Percentiles rank a stretch among this genome's conserved stretches.
Conservation (phyloP, 192 early-diverging fungal genomes). For the Coemansia javaensis region DNA sequence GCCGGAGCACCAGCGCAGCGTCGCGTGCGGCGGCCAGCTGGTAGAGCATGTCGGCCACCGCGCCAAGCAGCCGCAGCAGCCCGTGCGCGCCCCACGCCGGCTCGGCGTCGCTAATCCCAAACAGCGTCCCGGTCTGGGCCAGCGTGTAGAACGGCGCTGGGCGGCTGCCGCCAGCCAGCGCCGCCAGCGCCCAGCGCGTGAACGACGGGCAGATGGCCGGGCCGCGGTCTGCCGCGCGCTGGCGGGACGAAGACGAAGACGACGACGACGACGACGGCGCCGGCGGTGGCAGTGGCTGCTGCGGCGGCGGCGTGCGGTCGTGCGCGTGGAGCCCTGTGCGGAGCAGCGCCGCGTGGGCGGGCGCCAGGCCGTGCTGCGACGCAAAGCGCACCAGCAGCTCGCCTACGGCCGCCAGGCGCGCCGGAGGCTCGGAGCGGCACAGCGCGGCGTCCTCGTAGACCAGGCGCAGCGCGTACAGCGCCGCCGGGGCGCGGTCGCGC, state of each 20-base stretch:
- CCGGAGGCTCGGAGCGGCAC: slow-evolving; percentile 11
- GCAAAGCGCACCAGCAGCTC: slow-evolving; percentile 24
- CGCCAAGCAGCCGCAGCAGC: slow-evolving; percentile 11
- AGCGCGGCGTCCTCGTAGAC: slow-evolving; percentile 35
- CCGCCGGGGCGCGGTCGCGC: slow-evolving; percentile 21
- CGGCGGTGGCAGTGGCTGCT: too few relatives aligned
- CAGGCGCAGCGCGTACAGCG: slow-evolving; percentile 29
- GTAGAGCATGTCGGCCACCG: slow-evolving; percentile 7
- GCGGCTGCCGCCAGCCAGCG: neutral
- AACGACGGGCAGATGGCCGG: slow-evolving; percentile 18
- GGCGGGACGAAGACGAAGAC: neutral
- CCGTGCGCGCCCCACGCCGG: slow-evolving; percentile 10
- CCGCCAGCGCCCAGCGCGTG: slow-evolving; percentile 16
- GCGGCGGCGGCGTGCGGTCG: neutral
- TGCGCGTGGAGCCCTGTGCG: neutral
- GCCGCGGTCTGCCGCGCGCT: slow-evolving; percentile 1
- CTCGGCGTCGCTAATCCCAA: slow-evolving; percentile 28
- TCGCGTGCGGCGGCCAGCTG: slow-evolving; percentile 10
- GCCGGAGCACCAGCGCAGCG: slow-evolving; percentile 9
- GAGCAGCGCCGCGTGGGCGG: slow-evolving; percentile 8
- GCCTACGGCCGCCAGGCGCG: slow-evolving; percentile 9
- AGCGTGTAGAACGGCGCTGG: slow-evolving; percentile 21
- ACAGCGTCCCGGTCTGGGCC: slow-evolving; percentile 12
- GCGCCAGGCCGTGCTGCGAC: neutral
- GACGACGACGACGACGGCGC: neutral